Evolutionary conservation across 2,329 filamentous ascomycete species (phyloP).

Genomic region (Aureobasidium lini): DNA sequence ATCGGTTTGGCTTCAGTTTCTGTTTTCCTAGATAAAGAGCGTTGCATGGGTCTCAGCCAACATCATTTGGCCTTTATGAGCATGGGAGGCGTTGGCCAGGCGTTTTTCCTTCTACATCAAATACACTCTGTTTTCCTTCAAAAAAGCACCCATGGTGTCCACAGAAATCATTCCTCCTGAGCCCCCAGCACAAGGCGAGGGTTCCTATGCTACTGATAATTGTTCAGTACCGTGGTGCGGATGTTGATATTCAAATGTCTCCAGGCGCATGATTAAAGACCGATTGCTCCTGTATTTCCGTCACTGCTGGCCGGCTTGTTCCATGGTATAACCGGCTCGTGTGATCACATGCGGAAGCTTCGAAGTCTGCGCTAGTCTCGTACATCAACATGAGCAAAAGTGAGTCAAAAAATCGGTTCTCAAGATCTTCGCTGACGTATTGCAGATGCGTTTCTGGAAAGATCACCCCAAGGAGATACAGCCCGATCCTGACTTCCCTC

Average conservation of each 20-base stretch:
- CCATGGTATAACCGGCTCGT: not conserved
- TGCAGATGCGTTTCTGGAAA: not conserved
- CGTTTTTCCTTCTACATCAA: not conserved
- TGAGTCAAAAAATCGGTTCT: not conserved
- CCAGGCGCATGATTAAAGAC: not conserved
- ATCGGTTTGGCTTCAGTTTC: not conserved
- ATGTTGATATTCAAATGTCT: no score
- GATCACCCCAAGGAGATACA: not conserved
- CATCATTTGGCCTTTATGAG: conserved; percentile 8
- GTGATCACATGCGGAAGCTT: not conserved
- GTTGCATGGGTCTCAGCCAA: conserved; percentile 13
- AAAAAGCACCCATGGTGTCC: not conserved
- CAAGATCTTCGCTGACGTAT: not conserved
- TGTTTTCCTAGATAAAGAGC: conserved; percentile 14
- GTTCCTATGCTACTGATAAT: no score
- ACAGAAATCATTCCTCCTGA: not conserved
- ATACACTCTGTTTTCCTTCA: not conserved
- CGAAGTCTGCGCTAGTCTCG: no score
- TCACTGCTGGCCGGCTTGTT: not conserved
- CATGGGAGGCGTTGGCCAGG: conserved; percentile 10
- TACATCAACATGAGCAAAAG: not conserved
- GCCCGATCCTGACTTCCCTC: not conserved
- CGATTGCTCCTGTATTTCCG: not conserved
- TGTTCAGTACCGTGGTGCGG: no score
- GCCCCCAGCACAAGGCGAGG: not conserved